A percentile compares a stretch with the other conserved stretches of the same genome.
These are phyloP conservation scores for Exserohilum rostratum DNA, from an alignment of 2,329 filamentous ascomycete species.

Conservation along the genomic window DNA sequence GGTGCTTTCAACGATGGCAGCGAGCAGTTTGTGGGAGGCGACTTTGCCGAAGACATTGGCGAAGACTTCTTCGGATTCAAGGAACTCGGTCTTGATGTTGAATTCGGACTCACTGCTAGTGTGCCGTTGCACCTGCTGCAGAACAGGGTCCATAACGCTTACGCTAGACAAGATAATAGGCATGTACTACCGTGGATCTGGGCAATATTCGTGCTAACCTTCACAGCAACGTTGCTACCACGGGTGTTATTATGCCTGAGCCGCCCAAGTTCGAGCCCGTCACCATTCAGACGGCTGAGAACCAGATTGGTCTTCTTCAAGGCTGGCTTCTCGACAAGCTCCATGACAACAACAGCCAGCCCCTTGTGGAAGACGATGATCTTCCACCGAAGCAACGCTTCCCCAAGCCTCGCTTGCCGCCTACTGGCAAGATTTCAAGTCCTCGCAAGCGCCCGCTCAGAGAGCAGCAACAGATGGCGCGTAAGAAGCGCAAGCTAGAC, in stretches of 20 bases:
- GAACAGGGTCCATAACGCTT: slow-evolving; percentile 83
- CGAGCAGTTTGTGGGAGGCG: slow-evolving; percentile 94
- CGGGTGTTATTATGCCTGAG: slow-evolving; percentile 68
- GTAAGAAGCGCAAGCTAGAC: slow-evolving; percentile 80
- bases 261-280: slow-evolving; percentile 76
- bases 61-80: slow-evolving; percentile 99
- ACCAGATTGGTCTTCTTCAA: slow-evolving; percentile 85
- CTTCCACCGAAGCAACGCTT: slow-evolving; percentile 87
- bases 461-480: slow-evolving; percentile 81
- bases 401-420: slow-evolving; percentile 64
- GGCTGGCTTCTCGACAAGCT: slow-evolving; percentile 92
- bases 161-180: slow-evolving; percentile 75
- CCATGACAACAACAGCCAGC: slow-evolving; percentile 79
- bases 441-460: slow-evolving; percentile 82
- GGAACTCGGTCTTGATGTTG: slow-evolving; percentile 87
- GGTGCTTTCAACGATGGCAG: slow-evolving; percentile 95
- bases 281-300: slow-evolving; percentile 75
- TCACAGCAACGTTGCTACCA: slow-evolving; percentile 63
- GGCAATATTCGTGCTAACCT: slow-evolving; percentile 26
- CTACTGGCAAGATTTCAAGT: slow-evolving; percentile 85
- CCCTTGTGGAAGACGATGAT: slow-evolving; percentile 92
- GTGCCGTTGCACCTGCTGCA: slow-evolving; percentile 95
- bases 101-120: slow-evolving; percentile 86
- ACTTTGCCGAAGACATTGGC: slow-evolving; percentile 96
- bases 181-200: slow-evolving; percentile 42